Evolutionary conservation across 2,329 filamentous ascomycete genomes (phyloP).

Genomic region (Arthroderma sp.): DNA sequence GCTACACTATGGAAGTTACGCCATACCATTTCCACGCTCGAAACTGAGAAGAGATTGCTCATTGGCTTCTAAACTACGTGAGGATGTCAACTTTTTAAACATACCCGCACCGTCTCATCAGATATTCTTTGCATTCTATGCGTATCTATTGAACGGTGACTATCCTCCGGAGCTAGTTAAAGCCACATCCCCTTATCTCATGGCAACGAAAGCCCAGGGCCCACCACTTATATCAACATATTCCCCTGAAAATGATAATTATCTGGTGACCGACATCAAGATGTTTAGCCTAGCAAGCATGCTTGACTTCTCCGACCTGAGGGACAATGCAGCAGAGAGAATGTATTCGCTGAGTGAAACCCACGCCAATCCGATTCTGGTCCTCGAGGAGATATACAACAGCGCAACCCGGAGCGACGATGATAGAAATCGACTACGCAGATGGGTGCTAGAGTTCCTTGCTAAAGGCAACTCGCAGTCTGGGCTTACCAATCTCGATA

Average conservation of each 20-base stretch:
- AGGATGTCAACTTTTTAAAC: conserved; percentile 3
- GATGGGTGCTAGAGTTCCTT: conserved; percentile 12
- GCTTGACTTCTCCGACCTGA: conserved; percentile 11
- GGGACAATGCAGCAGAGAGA: conserved; percentile 9
- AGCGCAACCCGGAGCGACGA: conserved; percentile 4
- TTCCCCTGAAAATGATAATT: conserved; percentile 4
- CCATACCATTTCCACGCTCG: conserved; percentile 9
- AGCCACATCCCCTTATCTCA: conserved; percentile 8
- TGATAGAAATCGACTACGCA: conserved; percentile 8
- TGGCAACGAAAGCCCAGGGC: neutral
- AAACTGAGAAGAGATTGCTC: conserved; percentile 8
- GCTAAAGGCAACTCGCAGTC: neutral
- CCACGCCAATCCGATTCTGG: conserved; percentile 9
- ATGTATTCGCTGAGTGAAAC: conserved; percentile 11
- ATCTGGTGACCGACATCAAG: conserved; percentile 11
- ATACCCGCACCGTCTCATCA: conserved; percentile 7
- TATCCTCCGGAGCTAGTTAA: conserved; percentile 11
- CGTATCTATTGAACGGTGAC: conserved; percentile 12
- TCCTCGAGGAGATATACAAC: conserved; percentile 13
- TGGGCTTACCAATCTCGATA: conserved; percentile 7
- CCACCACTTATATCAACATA: conserved; percentile 10
- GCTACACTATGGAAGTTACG: conserved; percentile 11
- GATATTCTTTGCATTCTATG: conserved; percentile 13
- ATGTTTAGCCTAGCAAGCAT: conserved; percentile 14
- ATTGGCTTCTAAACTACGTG: neutral